Evolutionary conservation across 2,329 filamentous ascomycete genomes (phyloP).

Genomic region (Monilinia fructicola): DNA sequence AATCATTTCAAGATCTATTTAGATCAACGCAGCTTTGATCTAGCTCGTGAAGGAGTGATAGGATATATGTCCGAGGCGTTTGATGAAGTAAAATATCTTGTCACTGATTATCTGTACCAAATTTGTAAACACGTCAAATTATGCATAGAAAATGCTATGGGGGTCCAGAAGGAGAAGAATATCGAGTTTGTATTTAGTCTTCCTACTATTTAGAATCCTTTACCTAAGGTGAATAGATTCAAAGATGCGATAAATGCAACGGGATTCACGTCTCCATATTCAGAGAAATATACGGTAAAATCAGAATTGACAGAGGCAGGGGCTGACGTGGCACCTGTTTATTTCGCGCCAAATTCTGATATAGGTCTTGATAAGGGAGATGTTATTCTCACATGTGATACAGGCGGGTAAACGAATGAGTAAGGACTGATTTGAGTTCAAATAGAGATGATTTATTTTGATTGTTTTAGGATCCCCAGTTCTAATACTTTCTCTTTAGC

Average conservation of each 20-base stretch:
- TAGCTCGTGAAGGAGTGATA: slow-evolving; percentile 8
- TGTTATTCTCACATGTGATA: slow-evolving; percentile 51
- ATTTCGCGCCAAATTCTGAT: slow-evolving; percentile 41
- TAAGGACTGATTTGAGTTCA: neutral
- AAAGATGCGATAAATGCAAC: slow-evolving; percentile 38
- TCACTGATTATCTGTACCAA: slow-evolving; percentile 7
- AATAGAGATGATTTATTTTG: neutral
- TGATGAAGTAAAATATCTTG: slow-evolving; percentile 15
- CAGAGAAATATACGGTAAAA: slow-evolving; percentile 41
- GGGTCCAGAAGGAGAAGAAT: slow-evolving; percentile 29
- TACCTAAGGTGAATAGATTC: slow-evolving; percentile 42
- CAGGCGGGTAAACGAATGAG: slow-evolving; percentile 48
- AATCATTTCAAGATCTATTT: slow-evolving; percentile 23
- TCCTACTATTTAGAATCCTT: slow-evolving; percentile 45
- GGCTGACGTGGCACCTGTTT: slow-evolving; percentile 53
- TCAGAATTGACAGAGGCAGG: slow-evolving; percentile 55
- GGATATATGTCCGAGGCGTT: slow-evolving; percentile 15
- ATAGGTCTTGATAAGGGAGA: slow-evolving; percentile 36
- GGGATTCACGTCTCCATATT: slow-evolving; percentile 36
- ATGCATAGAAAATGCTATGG: slow-evolving; percentile 51
- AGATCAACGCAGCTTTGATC: slow-evolving; percentile 7
- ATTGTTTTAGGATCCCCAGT: neutral
- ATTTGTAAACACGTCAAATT: slow-evolving; percentile 6
- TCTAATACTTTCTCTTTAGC: neutral
- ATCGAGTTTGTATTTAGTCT: slow-evolving; percentile 46